A percentile compares a stretch with the other conserved stretches of the same genome.
Conservation (phyloP, 164 flowering plant species). For the Euptelea pleiosperma region DNA sequence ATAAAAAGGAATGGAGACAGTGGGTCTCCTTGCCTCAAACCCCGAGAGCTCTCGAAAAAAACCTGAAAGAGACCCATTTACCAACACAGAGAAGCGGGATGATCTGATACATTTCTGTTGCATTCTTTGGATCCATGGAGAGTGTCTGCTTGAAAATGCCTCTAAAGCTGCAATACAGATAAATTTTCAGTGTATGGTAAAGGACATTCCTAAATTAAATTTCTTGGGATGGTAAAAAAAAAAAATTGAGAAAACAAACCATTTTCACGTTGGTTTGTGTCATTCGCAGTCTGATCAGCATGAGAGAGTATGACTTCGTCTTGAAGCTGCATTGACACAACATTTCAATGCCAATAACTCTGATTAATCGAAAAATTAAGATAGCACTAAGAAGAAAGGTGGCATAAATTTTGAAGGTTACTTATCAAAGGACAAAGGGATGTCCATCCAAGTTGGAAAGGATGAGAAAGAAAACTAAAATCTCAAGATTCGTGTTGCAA, state of each 20-base stretch:
- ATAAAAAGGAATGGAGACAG: too few relatives aligned
- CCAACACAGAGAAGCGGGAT: too few relatives aligned
- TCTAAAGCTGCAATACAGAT: slow-evolving; percentile 63
- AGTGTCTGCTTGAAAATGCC: slow-evolving; percentile 95
- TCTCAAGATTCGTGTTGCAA: too few relatives aligned
- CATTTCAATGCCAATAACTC: slow-evolving; percentile 2
- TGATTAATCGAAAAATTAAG: not conserved
- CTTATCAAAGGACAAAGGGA: too few relatives aligned
- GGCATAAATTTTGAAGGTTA: too few relatives aligned
- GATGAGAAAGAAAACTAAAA: too few relatives aligned
- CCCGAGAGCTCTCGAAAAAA: too few relatives aligned
- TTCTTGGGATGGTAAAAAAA: slow-evolving; percentile 3
- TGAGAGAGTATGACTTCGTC: slow-evolving; percentile 93
- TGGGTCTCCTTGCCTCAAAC: too few relatives aligned
- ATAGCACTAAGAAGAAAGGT: too few relatives aligned
- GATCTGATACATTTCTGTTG: too few relatives aligned
- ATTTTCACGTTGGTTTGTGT: slow-evolving; percentile 90
- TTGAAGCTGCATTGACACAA: slow-evolving; percentile 70
- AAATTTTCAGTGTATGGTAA: not conserved
- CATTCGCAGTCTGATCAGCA: slow-evolving; percentile 72
- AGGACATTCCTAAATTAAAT: not conserved
- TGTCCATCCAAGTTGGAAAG: too few relatives aligned
- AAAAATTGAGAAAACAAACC: slow-evolving; percentile 36
- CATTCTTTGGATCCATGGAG: slow-evolving; percentile 86
- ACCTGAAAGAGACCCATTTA: too few relatives aligned